A percentile compares a stretch with the other conserved stretches of the same genome.
Evolutionary conservation across 2,329 filamentous ascomycete species (phyloP).

Genomic region (Tolypocladium inflatum): DNA sequence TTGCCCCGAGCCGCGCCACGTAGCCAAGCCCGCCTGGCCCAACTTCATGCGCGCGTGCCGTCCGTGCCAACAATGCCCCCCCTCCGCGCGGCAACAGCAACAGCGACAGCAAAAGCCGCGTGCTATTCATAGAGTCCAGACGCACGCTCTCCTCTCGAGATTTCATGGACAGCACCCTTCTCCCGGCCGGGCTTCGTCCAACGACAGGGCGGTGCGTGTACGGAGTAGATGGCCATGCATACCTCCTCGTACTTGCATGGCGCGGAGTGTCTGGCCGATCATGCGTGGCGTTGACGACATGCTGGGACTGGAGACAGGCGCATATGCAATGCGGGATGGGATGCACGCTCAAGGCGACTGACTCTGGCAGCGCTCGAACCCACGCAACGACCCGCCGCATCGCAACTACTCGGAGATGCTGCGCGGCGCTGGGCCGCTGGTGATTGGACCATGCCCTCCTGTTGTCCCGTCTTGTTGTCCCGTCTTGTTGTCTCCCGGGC

Average conservation of each 20-base stretch:
- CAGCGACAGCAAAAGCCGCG: neutral
- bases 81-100: neutral
- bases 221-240: neutral
- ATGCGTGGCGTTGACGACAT: neutral
- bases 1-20: too few relatives aligned
- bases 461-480: neutral
- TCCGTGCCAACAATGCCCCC: too few relatives aligned
- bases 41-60: neutral
- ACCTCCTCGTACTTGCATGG: neutral
- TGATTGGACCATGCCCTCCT: neutral
- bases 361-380: neutral
- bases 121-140: neutral
- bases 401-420: too few relatives aligned
- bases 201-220: neutral
- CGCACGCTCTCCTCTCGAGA: too few relatives aligned
- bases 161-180: neutral
- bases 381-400: neutral
- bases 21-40: too few relatives aligned
- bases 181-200: neutral
- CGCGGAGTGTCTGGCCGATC: neutral
- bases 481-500: neutral
- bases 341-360: neutral
- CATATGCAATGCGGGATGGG: neutral
- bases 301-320: neutral
- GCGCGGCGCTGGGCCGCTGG: neutral